phyloP scores from a whole-genome alignment of 345 rosid genomes.

The Murraya paniculata region DNA sequence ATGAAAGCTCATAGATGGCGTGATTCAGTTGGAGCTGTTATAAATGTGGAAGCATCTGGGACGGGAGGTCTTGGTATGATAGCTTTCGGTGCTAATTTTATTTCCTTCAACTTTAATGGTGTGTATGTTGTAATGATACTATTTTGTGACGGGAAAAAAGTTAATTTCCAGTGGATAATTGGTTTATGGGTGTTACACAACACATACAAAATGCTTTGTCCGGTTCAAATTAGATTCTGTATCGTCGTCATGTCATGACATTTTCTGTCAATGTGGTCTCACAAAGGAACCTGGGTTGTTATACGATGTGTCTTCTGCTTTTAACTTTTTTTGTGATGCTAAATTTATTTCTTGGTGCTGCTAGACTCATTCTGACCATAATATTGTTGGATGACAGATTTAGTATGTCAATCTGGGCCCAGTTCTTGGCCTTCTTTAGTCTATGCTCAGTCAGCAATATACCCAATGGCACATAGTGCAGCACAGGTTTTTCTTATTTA shows the following conservation, averaged over 20 bases:
- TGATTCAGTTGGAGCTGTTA: slow-evolving; percentile 80
- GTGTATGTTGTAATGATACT: background rate
- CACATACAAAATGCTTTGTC: background rate
- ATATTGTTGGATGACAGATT: slow-evolving; percentile 46
- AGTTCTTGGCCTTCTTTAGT: slow-evolving; percentile 83
- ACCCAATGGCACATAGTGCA: slow-evolving; percentile 98
- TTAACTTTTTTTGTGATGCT: background rate
- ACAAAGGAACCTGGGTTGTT: background rate
- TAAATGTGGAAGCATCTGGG: slow-evolving; percentile 97
- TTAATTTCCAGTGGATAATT: background rate
- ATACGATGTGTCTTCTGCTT: background rate
- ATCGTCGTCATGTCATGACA: background rate
- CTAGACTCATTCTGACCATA: slow-evolving; percentile 1
- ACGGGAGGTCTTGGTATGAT: slow-evolving; percentile 86
- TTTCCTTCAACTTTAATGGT: background rate
- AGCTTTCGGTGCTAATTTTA: slow-evolving; percentile 7
- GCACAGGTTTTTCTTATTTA: slow-evolving; percentile 70
- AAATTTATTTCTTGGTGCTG: slow-evolving; percentile 12
- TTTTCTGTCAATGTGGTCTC: slow-evolving; percentile 2
- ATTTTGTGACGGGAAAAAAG: background rate
- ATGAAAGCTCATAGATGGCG: slow-evolving; percentile 82
- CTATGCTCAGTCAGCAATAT: slow-evolving; percentile 78
- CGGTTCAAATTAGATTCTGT: background rate
- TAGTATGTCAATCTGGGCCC: slow-evolving; percentile 99
- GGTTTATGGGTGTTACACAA: background rate